A percentile compares a stretch with the other conserved stretches of the same genome.
phyloP scores from a whole-genome alignment of 495 filamentous ascomycete genomes.

The Tetracladium setigerum region DNA sequence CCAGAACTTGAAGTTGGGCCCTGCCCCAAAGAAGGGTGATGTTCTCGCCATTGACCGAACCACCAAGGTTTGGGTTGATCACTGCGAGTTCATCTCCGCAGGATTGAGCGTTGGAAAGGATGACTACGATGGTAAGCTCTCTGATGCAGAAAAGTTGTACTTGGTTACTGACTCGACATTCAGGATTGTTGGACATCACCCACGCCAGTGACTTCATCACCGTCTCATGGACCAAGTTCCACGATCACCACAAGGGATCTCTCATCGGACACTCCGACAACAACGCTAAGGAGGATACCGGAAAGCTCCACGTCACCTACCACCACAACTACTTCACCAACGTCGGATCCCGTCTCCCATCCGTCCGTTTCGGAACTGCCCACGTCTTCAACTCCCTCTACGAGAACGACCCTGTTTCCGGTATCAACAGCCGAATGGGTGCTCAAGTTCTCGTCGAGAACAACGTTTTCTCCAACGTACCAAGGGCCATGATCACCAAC shows the following conservation, averaged over 20 bases:
- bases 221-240: conserved; percentile 36
- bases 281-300: conserved; percentile 31
- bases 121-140: conserved; percentile 56
- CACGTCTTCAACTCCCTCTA: conserved; percentile 25
- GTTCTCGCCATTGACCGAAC: conserved; percentile 47
- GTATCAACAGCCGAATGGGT: conserved; percentile 58
- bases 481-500: conserved; percentile 39
- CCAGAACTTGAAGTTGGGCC: conserved; percentile 51
- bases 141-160: conserved; percentile 26
- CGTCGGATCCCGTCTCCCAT: conserved; percentile 46
- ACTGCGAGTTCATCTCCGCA: conserved; percentile 56
- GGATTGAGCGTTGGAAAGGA: conserved; percentile 45
- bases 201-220: conserved; percentile 48
- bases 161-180: conserved; percentile 28
- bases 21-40: conserved; percentile 54
- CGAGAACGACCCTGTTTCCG: conserved; percentile 37
- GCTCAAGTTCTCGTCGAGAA: conserved; percentile 58
- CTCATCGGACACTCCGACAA: conserved; percentile 46
- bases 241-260: conserved; percentile 50
- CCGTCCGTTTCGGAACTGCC: conserved; percentile 46
- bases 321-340: conserved; percentile 49
- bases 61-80: conserved; percentile 63
- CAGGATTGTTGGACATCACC: conserved; percentile 51
- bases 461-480: conserved; percentile 40
- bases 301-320: conserved; percentile 43